Evolutionary conservation across 805 yeast genomes (phyloP).

Genomic region (Cyberlindnera lachancei): DNA sequence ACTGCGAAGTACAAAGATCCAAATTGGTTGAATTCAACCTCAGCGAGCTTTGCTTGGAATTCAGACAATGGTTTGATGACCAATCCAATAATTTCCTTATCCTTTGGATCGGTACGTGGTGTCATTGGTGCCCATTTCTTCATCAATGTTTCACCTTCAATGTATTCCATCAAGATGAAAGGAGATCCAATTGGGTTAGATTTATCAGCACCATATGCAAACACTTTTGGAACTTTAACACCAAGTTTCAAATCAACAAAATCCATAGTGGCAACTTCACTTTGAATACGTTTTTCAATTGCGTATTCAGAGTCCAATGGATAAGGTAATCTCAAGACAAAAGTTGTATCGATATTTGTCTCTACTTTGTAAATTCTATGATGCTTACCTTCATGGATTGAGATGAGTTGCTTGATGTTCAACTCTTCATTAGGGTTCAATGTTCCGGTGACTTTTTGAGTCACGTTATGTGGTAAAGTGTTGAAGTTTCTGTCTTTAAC

Average conservation of each 20-base stretch:
- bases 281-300: slow-evolving; percentile 60
- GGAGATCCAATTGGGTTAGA: slow-evolving; percentile 65
- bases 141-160: slow-evolving; percentile 80
- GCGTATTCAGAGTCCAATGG: slow-evolving; percentile 59
- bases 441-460: slow-evolving; percentile 35
- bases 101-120: slow-evolving; percentile 46
- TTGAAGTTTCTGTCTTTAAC: slow-evolving; percentile 32
- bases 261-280: slow-evolving; percentile 93
- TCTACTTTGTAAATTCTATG: slow-evolving; percentile 77
- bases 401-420: slow-evolving; percentile 62
- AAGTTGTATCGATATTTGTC: slow-evolving; percentile 51
- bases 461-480: slow-evolving; percentile 42
- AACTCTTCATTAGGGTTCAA: slow-evolving; percentile 36
- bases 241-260: slow-evolving; percentile 60
- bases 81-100: slow-evolving; percentile 41
- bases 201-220: slow-evolving; percentile 53
- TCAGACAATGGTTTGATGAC: slow-evolving; percentile 73
- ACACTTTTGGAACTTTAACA: slow-evolving; percentile 65
- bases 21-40: slow-evolving; percentile 55
- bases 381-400: slow-evolving; percentile 91
- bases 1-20: slow-evolving; percentile 80
- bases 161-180: slow-evolving; percentile 71
- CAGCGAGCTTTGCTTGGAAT: slow-evolving; percentile 47
- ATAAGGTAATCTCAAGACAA: slow-evolving; percentile 83
- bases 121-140: slow-evolving; percentile 83